Base-by-base conservation (phyloP, 2,329 filamentous ascomycete species). In the Hortaea werneckii region DNA sequence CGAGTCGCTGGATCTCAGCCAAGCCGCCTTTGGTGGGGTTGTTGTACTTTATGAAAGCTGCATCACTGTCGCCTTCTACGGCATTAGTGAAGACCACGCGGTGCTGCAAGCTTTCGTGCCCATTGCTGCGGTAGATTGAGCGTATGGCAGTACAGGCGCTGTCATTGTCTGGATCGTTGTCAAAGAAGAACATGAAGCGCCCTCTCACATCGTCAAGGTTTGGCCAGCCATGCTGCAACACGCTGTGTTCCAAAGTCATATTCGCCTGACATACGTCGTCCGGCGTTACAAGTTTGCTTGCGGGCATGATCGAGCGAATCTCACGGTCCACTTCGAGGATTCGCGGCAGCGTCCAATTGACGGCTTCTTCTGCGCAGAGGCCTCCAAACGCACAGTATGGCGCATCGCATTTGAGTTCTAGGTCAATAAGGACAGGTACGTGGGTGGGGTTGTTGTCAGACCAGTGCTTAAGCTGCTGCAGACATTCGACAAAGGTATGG, bases 41-140 rank as follows among this genome's bases (percentile, higher is more conserved):
- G 50, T 75, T 75, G 43, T 69, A 60, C 60, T 74, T 75, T 53
- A 74, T 71, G 50, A 75, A 71, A 0, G 72, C 72, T 40, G 65
- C 69, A 49, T 74, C 71, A 0, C 65, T 45, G 1, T 65, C 54
- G 13, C 72, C 72, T 34, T 72, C 71, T 3, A 65, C 49, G 0
- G 67, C 64, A 51, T 75, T 75, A 6, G 71, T 74, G 55, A 74
- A 76, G 10, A 75, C 58, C 2, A 68, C 67, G 20, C 72, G 65
- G 41, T 68, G 68, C 46, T 75, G 66, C 10, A 69, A 58, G 5
- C 56, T 63, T 42, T 61, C 53, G 50, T 65, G 59, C 6, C 60
- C 58, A 7, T 53, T 32, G 27, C 58, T 53, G 10, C 55, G 61
- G 54, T 74, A 75, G n/a, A 65, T 53, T 27, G 63, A 57, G 34